Evolutionary conservation across 1,139 yeast species (phyloP).

Genomic region (Candida sojae): DNA sequence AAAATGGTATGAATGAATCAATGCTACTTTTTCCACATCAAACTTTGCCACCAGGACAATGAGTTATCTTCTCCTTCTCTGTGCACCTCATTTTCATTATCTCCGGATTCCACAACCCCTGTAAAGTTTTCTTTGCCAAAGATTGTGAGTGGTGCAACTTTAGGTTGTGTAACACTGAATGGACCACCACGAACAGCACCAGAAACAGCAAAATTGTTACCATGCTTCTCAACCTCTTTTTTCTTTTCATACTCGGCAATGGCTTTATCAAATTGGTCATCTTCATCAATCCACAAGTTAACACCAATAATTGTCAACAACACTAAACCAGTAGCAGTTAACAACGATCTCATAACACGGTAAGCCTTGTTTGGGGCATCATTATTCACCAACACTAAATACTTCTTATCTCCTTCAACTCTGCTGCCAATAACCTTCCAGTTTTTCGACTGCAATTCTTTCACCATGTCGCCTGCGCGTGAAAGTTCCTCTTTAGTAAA

Average conservation of each 20-base stretch:
- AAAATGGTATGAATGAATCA: neutral
- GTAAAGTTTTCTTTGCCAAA: slow-evolving; percentile 6
- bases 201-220: no score
- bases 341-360: slow-evolving; percentile 24
- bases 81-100: neutral
- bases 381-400: slow-evolving; percentile 28
- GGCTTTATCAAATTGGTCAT: slow-evolving; percentile 1
- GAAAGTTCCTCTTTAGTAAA: slow-evolving; percentile 33
- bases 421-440: slow-evolving; percentile 43
- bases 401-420: slow-evolving; percentile 21
- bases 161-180: slow-evolving; percentile 1
- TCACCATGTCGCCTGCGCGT: slow-evolving; percentile 13
- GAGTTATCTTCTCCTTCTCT: neutral
- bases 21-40: slow-evolving; percentile 1
- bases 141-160: neutral
- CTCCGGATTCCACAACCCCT: neutral
- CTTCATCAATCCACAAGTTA: slow-evolving; percentile 25
- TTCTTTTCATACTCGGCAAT: slow-evolving; percentile 6
- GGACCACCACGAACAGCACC: neutral
- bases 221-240: neutral
- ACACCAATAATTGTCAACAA: slow-evolving; percentile 31
- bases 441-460: slow-evolving; percentile 25
- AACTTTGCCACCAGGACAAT: slow-evolving; percentile 2
- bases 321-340: slow-evolving; percentile 37
- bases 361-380: slow-evolving; percentile 13